A percentile compares a stretch with the other conserved stretches of the same genome.
These are phyloP conservation scores for Euphorbia celastroides DNA, from an alignment of 441 rosid species.

Conservation along the genomic window DNA sequence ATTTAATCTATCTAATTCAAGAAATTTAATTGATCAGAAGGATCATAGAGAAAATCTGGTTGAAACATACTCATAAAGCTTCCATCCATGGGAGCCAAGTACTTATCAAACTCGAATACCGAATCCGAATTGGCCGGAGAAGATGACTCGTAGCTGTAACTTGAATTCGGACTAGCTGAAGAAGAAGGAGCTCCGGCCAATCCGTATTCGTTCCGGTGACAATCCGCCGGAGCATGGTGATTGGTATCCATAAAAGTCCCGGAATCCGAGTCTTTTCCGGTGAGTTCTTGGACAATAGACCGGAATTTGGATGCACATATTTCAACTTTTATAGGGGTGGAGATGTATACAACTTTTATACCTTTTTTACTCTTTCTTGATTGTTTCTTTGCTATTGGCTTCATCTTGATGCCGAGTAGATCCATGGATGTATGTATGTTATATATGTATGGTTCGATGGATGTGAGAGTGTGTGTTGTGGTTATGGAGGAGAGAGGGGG, in stretches of 20 bases:
- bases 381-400: conserved; percentile 16
- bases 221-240: not conserved
- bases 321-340: conserved; percentile 68
- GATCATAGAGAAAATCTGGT: conserved; percentile 9
- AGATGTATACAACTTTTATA: conserved; percentile 75
- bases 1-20: conserved; percentile 4
- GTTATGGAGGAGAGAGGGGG: not conserved
- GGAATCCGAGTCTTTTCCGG: conserved; percentile 68
- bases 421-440: conserved; percentile 19
- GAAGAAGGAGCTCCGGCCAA: not conserved
- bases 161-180: not conserved
- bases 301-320: conserved; percentile 70
- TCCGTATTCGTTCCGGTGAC: not conserved
- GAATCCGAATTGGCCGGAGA: conserved; percentile 18
- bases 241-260: conserved; percentile 18
- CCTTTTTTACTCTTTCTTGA: conserved; percentile 25
- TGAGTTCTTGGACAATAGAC: conserved; percentile 79
- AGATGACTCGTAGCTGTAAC: not conserved
- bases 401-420: conserved; percentile 26
- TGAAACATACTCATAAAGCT: conserved; percentile 25
- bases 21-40: conserved; percentile 10
- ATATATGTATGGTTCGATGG: not conserved
- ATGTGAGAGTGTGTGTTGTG: not conserved
- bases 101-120: conserved; percentile 15
- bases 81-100: conserved; percentile 17